Base-by-base conservation (phyloP, 768 basidiomycete genomes). In the Termitomyces titanicus region DNA sequence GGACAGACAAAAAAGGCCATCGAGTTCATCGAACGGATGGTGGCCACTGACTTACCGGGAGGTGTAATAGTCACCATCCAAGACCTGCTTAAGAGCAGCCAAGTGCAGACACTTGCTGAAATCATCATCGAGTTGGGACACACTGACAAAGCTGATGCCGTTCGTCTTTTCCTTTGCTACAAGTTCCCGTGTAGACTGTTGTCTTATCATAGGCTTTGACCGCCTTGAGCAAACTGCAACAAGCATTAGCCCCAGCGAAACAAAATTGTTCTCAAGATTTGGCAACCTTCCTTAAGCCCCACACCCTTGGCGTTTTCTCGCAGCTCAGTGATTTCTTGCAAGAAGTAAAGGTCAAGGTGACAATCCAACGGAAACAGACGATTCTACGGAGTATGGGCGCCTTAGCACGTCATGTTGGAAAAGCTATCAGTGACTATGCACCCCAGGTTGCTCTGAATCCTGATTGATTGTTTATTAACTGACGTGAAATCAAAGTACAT, bases 311-410 rank as follows among this genome's bases (percentile, higher is more conserved):
- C 1, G 76, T 98, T 52, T 85, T 98, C 18, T 84, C 91, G 0
- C 78, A 86, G 59, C 80, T 97, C 62, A 95, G 90, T 62, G 92
- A 94, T 31, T 84, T 88, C 70, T 70, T 98, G 50, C 92, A 93
- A 66, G 94, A 94, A 56, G 77, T 88, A 1, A 83, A 86, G 22
- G 90, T 89, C 5, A 92, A 89, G 70, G 88, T 88, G 61, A 74
- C 86, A 0, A 74, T 83, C 0, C 70, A 73, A 9, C 76, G 78
- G 33, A 98, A 97, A 70, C 79, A 80, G 53, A 85, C 84, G 65
- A 88, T 96, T 55, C 74, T 98, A 46, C 81, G 89, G 24, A 87
- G 91, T 58, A 71, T 97, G 37, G 92, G 89, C 6, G 79, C 74
- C 2, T 74, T 98, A 50, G 81, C 92, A n/a, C 63, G 68, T 10